These are phyloP conservation scores for Magnaporthales sp. DNA, from an alignment of 2,329 filamentous ascomycete species.

Conservation along the genomic window DNA sequence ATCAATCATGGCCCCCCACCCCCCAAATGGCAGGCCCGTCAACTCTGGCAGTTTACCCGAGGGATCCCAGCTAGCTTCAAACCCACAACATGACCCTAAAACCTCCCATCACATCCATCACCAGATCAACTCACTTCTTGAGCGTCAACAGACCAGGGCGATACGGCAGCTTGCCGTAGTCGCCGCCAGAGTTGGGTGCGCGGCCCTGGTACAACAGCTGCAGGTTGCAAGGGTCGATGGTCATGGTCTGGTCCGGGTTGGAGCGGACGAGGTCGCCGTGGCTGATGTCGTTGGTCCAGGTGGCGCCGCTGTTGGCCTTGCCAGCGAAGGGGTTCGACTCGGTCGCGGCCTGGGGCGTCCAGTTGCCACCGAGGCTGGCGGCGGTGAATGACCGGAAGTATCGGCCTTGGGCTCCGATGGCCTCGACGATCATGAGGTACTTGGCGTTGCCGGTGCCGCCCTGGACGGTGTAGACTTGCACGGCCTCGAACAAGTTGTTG, in stretches of 20 bases:
- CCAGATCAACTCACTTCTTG: not conserved
- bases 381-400: slow-evolving; percentile 63
- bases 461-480: slow-evolving; percentile 54
- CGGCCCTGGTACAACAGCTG: slow-evolving; percentile 56
- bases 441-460: slow-evolving; percentile 30
- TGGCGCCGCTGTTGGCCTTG: slow-evolving; percentile 54
- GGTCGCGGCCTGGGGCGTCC: slow-evolving; percentile 46
- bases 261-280: slow-evolving; percentile 53
- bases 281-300: slow-evolving; percentile 60
- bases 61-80: too few species aligned
- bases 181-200: slow-evolving; percentile 27
- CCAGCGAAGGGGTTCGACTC: slow-evolving; percentile 57
- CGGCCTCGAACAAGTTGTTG: slow-evolving; percentile 56
- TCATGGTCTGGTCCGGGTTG: slow-evolving; percentile 52
- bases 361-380: slow-evolving; percentile 42
- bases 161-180: slow-evolving; percentile 47
- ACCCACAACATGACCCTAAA: too few species aligned
- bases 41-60: too few species aligned
- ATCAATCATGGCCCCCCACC: too few species aligned
- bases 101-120: too few species aligned
- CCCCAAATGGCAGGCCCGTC: too few species aligned
- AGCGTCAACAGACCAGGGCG: slow-evolving; percentile 46
- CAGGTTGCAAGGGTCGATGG: slow-evolving; percentile 55
- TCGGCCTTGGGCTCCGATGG: slow-evolving; percentile 45
- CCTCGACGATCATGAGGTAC: slow-evolving; percentile 63